Evolutionary conservation across 257 asterid genomes (phyloP).

Genomic region (Solanum habrochaites): DNA sequence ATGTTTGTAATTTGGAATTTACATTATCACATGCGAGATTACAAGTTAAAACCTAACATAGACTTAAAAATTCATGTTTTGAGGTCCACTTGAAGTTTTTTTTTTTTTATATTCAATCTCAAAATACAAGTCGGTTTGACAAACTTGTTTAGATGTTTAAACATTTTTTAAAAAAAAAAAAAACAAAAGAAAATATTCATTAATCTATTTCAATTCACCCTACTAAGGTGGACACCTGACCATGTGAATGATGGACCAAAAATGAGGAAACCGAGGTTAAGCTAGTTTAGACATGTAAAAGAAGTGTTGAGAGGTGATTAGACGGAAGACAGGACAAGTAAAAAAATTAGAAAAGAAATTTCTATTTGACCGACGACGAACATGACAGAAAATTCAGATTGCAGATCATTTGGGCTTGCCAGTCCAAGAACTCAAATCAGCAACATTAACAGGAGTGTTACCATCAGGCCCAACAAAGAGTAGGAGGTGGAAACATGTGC

Average conservation of each 20-base stretch:
- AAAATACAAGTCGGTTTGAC: background rate
- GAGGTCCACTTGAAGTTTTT: background rate
- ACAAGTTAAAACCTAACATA: background rate
- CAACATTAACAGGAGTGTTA: slow-evolving; percentile 13
- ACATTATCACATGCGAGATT: background rate
- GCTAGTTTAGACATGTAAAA: no score
- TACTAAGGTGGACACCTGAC: background rate
- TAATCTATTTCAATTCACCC: background rate
- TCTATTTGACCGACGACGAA: no score
- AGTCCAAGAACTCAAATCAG: slow-evolving; percentile 9
- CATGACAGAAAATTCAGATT: no score
- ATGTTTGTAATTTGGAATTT: background rate
- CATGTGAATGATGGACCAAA: background rate
- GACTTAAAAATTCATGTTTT: background rate
- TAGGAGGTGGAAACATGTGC: slow-evolving; percentile 32
- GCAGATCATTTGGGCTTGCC: slow-evolving; percentile 32
- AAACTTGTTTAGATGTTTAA: background rate
- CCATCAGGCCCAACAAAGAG: slow-evolving; percentile 23
- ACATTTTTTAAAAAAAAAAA: background rate
- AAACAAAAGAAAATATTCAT: background rate
- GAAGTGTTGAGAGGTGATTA: background rate
- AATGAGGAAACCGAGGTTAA: background rate
- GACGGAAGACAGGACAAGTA: no score
- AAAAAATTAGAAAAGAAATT: background rate
- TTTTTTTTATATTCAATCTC: background rate